Percentiles rank a stretch among this genome's conserved stretches.
phyloP scores from a whole-genome alignment of 2,329 filamentous ascomycete genomes.

The Diaporthe nobilis region DNA sequence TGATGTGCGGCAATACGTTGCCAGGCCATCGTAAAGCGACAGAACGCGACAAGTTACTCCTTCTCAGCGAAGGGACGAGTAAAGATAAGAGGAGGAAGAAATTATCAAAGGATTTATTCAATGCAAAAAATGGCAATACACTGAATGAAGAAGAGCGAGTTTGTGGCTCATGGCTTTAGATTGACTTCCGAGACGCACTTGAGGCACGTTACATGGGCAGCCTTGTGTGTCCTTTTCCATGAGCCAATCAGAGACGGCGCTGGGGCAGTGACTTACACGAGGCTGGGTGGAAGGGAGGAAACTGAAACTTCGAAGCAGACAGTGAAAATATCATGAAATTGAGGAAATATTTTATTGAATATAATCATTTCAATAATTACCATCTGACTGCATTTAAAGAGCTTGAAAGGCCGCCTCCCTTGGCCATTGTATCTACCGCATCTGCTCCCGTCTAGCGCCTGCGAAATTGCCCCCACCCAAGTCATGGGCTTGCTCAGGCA shows the following conservation, averaged over 20 bases:
- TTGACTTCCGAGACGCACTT: background rate
- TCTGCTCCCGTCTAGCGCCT: too few relatives aligned
- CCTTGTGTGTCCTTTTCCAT: background rate
- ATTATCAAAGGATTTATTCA: background rate
- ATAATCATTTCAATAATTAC: background rate
- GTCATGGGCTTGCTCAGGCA: background rate
- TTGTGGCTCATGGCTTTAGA: background rate
- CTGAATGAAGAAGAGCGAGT: background rate
- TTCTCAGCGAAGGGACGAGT: background rate
- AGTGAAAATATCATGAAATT: background rate
- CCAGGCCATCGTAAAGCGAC: background rate
- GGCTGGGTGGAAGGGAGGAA: background rate
- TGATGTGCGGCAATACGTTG: background rate
- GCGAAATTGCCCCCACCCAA: background rate
- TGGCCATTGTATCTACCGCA: too few relatives aligned
- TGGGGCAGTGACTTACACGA: background rate
- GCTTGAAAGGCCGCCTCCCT: background rate
- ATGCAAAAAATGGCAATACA: background rate
- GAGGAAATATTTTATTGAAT: background rate
- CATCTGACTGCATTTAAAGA: too few relatives aligned
- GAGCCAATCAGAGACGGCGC: slow-evolving; percentile 5
- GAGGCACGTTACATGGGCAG: background rate
- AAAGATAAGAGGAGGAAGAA: too few relatives aligned
- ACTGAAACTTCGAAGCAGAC: background rate
- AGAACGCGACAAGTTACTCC: background rate